phyloP scores from a whole-genome alignment of 1,139 yeast species.

The Blastobotrys niveus region DNA sequence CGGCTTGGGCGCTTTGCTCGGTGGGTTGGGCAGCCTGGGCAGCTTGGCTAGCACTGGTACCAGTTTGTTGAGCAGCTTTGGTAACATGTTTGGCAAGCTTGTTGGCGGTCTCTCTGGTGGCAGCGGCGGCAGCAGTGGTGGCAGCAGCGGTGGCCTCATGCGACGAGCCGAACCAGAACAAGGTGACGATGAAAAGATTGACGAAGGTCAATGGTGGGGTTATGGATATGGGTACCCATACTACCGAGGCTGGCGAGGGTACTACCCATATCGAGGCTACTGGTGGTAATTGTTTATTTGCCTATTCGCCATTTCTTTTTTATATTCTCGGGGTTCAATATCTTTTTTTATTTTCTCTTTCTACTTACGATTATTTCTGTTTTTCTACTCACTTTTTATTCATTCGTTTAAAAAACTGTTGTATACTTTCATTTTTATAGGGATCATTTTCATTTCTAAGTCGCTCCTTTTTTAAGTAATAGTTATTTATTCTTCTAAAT shows the following conservation, averaged over 20 bases:
- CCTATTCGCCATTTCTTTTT: neutral
- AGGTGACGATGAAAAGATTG: neutral
- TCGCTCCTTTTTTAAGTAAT: neutral
- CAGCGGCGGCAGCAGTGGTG: too few relatives aligned
- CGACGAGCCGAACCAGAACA: neutral
- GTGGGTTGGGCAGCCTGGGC: too few relatives aligned
- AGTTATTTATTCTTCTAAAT: neutral
- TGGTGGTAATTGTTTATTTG: neutral
- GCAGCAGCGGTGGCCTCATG: too few relatives aligned
- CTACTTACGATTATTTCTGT: neutral
- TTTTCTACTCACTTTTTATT: too few relatives aligned
- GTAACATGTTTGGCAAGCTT: neutral
- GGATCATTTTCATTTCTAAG: neutral
- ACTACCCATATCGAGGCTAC: neutral
- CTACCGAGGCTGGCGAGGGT: neutral
- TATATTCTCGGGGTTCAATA: too few relatives aligned
- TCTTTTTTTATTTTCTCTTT: neutral
- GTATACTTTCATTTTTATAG: neutral
- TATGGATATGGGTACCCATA: constrained; percentile 1
- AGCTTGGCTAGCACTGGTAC: neutral
- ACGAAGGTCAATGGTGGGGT: neutral
- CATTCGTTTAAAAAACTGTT: neutral
- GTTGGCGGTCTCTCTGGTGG: too few relatives aligned
- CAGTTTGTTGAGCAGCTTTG: neutral
- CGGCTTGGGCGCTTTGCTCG: too few relatives aligned